These are phyloP conservation scores for Pulveroboletus sp. DNA, from an alignment of 768 basidiomycete species.

Conservation along the genomic window DNA sequence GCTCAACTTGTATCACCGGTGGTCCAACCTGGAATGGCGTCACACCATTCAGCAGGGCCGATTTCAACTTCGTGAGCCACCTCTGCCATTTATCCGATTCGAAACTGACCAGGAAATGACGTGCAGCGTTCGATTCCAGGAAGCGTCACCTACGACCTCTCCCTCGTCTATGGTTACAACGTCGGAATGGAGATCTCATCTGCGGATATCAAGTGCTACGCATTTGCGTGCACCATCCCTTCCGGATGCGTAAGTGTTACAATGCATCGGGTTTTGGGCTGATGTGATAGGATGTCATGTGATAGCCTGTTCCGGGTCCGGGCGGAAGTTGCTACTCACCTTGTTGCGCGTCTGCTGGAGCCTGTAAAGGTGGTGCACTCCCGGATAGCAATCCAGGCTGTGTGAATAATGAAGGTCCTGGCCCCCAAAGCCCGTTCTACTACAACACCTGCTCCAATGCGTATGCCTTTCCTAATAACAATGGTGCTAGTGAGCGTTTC, in stretches of 20 bases:
- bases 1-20: slow-evolving; percentile 16
- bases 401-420: slow-evolving; percentile 12
- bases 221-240: slow-evolving; percentile 17
- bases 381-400: slow-evolving; percentile 12
- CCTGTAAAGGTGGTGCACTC: slow-evolving; percentile 15
- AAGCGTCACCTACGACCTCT: slow-evolving; percentile 21
- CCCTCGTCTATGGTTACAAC: slow-evolving; percentile 23
- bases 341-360: slow-evolving; percentile 16
- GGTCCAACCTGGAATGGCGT: slow-evolving; percentile 20
- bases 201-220: slow-evolving; percentile 11
- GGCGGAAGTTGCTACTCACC: slow-evolving; percentile 19
- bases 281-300: neutral
- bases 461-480: slow-evolving; percentile 23
- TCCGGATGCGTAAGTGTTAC: slow-evolving; percentile 13
- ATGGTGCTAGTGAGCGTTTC: slow-evolving; percentile 13
- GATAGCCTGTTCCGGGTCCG: slow-evolving; percentile 16
- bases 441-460: slow-evolving; percentile 14
- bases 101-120: neutral
- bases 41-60: slow-evolving; percentile 19
- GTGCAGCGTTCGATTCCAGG: slow-evolving; percentile 3
- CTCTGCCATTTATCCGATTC: too few relatives aligned
- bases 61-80: slow-evolving; percentile 18
- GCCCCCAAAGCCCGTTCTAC: slow-evolving; percentile 18
- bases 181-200: slow-evolving; percentile 23
- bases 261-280: too few relatives aligned